Evolutionary conservation across 305 asterid species (phyloP), one percentile per base, ranked within the genome.

Genomic region (Solanum hybrid): DNA sequence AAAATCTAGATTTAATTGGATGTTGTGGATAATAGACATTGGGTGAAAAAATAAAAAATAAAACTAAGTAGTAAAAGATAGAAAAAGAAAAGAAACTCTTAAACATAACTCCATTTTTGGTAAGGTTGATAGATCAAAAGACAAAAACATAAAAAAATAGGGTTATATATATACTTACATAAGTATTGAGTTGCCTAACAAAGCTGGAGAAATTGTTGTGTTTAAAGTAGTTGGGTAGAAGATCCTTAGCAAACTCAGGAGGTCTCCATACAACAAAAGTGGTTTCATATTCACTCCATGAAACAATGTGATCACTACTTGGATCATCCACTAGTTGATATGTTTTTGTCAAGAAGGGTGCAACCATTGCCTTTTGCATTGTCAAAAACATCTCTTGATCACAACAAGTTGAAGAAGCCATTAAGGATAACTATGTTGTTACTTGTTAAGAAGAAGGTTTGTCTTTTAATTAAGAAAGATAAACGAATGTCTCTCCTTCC

Each of bases 121-220:
- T 22, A 34, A 35, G 51, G 26, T 37, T 36, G 57, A 36, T 5
- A 79, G 33, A 36, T 79, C 57, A 79, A 79, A 20, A 78, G 61
- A 77, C 16, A 20, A 34, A 77, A 77, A 10, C n/a, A 1, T 13
- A 3, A 42, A 42, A 42, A 42, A 13, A 35, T 5, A 36, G 84
- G 46, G 8, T 77, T 4, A 10, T 20, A 26, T 76, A 6, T 20
- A 18, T 71, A 73, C 90, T 92, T 90, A 92, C 93, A 85, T 92
- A 92, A 26, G 93, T 92, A 88, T 90, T 92, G 67, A 92, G 90
- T 34, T 92, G 93, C 22, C 93, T 92, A 91, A 92, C 89, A 76
- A 92, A 92, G 89, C 93, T 92, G 79, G 93, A 92, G 86, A 92
- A 92, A 87, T 92, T 92, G 28, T 87, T 90, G 90, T 90, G 93